These are phyloP conservation scores for Tripidium arundinaceum DNA, from an alignment of 202 grass and related monocot species.

Conservation along the genomic window DNA sequence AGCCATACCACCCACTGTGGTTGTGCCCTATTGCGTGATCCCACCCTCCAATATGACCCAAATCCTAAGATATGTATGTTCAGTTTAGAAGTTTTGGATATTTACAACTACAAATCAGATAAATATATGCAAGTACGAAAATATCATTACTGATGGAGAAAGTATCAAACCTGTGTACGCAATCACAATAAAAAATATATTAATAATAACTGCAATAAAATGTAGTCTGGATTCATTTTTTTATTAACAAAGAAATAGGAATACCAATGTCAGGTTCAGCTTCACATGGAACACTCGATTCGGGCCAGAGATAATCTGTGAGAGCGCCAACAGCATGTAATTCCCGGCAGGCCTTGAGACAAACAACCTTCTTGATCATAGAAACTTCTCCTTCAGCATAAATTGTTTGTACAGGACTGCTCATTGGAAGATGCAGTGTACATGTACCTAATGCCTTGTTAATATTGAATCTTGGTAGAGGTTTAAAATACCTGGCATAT, in stretches of 20 bases:
- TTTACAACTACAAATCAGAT: background rate
- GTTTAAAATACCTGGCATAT: constrained; percentile 57
- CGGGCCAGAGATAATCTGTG: constrained; percentile 56
- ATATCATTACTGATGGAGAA: background rate
- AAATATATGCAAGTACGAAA: background rate
- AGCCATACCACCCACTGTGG: background rate
- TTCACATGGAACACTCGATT: constrained; percentile 41
- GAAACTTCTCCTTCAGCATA: constrained; percentile 27
- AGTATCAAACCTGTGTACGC: background rate
- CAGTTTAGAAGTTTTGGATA: background rate
- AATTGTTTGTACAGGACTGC: constrained; percentile 49
- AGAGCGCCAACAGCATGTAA: constrained; percentile 62
- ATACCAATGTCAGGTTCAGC: constrained; percentile 55
- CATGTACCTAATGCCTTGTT: constrained; percentile 39
- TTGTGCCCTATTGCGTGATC: background rate
- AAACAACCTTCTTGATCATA: constrained; percentile 51
- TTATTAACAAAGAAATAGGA: background rate
- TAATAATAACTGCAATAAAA: background rate
- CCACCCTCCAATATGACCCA: background rate
- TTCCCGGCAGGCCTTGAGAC: constrained; percentile 67
- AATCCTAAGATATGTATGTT: background rate
- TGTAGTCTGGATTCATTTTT: too few relatives aligned
- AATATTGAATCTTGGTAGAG: constrained; percentile 57
- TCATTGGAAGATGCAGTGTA: constrained; percentile 63
- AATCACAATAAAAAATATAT: background rate